Evolutionary conservation across 2,329 filamentous ascomycete species (phyloP), one percentile per base, ranked within the genome.

Genomic region (Claviceps purpurea): DNA sequence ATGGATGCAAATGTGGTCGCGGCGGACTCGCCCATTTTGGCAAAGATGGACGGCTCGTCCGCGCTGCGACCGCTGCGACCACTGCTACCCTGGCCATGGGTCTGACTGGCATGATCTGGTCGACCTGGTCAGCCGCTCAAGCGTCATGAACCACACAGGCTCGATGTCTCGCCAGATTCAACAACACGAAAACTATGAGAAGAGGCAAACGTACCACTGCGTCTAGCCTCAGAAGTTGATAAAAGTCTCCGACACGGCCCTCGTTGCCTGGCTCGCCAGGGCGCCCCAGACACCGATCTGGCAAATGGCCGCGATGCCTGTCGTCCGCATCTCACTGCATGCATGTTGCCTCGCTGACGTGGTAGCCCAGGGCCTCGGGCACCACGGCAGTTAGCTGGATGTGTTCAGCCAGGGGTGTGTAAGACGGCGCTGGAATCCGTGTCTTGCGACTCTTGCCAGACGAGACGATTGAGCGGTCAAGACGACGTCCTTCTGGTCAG

Each of bases 1-100:
- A 91, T 84, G 22, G 84, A 88, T 26, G 86, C 84, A 54, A 88
- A 76, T 0, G 86, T 89, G 0, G 87, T 89, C 8, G 81, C 82
- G 2, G 85, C 86, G 5, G 83, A 74, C 65, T 91, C 87, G 51
- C 81, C 68, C 80, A 89, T 87, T 62, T 84, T 87, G 41, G 71
- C 68, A 3, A 69, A 58, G 10, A 79, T 58, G 1, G 70, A 65
- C 20, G 68, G 65, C 49, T 70, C 67, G 34, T 53, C 52, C 26
- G 55, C 37, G 39, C 40, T 46, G 51, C 40, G 3, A n/a, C 22
- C 37, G 39, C 40, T 46, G 51, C 40, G 3, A n/a, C 22, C 44
- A 38, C 49, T 10, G 22, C 22, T 34, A 5, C 24, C 24, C 16
- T 41, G 14, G 20, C 24, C 39, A 13, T 37, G 16, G 2, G 34